These are phyloP conservation scores for Inga leiocalycina DNA, from an alignment of 306 rosid genomes.

Conservation along the genomic window DNA sequence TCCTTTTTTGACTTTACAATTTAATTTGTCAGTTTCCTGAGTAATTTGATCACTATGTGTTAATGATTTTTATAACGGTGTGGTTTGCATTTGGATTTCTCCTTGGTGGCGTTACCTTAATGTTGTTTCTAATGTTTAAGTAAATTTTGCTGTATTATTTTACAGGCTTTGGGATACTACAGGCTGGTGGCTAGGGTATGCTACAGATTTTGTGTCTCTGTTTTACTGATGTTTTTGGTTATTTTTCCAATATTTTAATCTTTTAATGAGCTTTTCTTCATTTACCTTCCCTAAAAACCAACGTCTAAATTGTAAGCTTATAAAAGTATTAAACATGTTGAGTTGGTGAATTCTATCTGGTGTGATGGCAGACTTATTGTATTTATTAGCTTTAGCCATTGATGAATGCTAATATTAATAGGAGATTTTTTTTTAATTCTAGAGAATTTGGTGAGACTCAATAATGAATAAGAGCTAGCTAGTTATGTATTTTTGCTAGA, in stretches of 20 bases:
- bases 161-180: slow-evolving; percentile 73
- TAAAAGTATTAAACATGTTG: no score
- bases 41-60: neutral
- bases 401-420: neutral
- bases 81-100: neutral
- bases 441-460: neutral
- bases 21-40: neutral
- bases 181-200: slow-evolving; percentile 85
- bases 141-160: slow-evolving; percentile 29
- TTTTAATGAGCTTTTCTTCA: no score
- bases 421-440: neutral
- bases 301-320: no score
- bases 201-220: slow-evolving; percentile 78
- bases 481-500: neutral
- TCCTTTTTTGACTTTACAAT: neutral
- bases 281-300: no score
- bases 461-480: neutral
- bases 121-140: slow-evolving; percentile 24
- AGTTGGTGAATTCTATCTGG: no score
- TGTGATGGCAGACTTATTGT: no score
- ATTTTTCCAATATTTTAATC: no score
- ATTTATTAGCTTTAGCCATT: neutral
- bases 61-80: neutral
- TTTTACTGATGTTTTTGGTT: no score
- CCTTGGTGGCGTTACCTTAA: neutral